Percentiles rank a stretch among this genome's conserved stretches.
phyloP scores from a whole-genome alignment of 2,329 filamentous ascomycete genomes.

The Nemania serpens region DNA sequence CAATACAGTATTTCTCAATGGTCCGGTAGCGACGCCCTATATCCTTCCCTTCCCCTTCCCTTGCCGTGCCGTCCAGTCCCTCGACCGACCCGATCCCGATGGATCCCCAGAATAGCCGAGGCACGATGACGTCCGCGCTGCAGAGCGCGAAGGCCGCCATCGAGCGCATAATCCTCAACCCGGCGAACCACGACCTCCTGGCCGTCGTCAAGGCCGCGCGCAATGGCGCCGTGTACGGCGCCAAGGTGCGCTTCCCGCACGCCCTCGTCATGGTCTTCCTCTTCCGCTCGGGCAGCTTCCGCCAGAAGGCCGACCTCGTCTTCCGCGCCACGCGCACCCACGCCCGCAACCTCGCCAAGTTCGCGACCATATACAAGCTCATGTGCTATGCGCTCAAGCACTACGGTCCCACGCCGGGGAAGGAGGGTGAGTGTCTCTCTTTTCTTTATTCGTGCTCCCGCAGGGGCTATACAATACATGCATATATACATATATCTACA shows the following conservation, averaged over 20 bases:
- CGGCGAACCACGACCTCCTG: constrained; percentile 81
- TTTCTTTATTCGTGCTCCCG: neutral
- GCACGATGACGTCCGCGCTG: constrained; percentile 36
- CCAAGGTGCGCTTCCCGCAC: constrained; percentile 97
- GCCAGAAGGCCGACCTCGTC: constrained; percentile 77
- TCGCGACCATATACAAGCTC: constrained; percentile 88
- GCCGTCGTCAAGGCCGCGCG: constrained; percentile 89
- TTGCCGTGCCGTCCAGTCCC: constrained; percentile 5
- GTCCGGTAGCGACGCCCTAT: constrained; percentile 1
- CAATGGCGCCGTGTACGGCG: constrained; percentile 95
- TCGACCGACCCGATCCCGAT: neutral
- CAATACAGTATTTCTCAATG: constrained; percentile 1
- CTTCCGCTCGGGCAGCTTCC: constrained; percentile 87
- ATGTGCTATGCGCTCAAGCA: constrained; percentile 76
- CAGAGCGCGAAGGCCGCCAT: constrained; percentile 53
- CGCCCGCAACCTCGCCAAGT: constrained; percentile 87
- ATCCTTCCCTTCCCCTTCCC: neutral
- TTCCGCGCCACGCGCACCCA: constrained; percentile 87
- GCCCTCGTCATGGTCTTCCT: constrained; percentile 98
- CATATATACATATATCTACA: too few relatives aligned
- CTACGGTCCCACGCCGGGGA: constrained; percentile 60
- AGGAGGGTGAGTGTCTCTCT: constrained; percentile 52
- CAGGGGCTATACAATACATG: too few relatives aligned
- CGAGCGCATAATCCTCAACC: constrained; percentile 80
- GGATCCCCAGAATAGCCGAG: constrained; percentile 33